phyloP scores from a whole-genome alignment of 257 asterid species.

The Lantana camara region DNA sequence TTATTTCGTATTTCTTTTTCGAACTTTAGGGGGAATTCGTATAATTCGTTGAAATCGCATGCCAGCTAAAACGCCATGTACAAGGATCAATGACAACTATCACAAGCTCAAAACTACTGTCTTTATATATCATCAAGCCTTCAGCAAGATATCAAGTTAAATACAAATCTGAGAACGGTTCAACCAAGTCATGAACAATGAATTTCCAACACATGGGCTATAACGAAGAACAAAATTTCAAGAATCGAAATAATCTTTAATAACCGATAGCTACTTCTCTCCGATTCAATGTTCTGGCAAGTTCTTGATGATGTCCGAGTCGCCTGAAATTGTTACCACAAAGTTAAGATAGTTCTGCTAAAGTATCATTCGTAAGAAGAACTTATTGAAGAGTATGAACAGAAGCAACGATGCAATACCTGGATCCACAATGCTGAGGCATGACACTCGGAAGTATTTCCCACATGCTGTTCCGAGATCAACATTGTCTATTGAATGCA shows the following conservation, averaged over 20 bases:
- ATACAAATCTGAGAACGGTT: not conserved
- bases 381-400: not conserved
- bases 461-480: conserved; percentile 86
- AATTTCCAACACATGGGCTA: conserved; percentile 14
- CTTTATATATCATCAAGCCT: not conserved
- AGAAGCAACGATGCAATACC: conserved; percentile 32
- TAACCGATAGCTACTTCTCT: conserved; percentile 1
- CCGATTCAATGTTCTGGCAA: conserved; percentile 54
- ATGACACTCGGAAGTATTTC: conserved; percentile 68
- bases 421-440: conserved; percentile 78
- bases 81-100: not conserved
- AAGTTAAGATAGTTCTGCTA: not conserved
- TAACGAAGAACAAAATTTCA: conserved; percentile 1
- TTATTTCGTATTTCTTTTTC: no score
- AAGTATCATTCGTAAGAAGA: not conserved
- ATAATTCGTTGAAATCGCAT: no score
- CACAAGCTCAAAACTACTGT: not conserved
- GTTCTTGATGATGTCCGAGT: conserved; percentile 72
- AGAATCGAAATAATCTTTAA: conserved; percentile 11
- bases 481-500: conserved; percentile 61
- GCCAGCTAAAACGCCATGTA: no score
- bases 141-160: conserved; percentile 3
- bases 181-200: not conserved
- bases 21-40: no score
- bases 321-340: conserved; percentile 43